phyloP scores from a whole-genome alignment of 805 yeast species.

The Candida namnaoensis region DNA sequence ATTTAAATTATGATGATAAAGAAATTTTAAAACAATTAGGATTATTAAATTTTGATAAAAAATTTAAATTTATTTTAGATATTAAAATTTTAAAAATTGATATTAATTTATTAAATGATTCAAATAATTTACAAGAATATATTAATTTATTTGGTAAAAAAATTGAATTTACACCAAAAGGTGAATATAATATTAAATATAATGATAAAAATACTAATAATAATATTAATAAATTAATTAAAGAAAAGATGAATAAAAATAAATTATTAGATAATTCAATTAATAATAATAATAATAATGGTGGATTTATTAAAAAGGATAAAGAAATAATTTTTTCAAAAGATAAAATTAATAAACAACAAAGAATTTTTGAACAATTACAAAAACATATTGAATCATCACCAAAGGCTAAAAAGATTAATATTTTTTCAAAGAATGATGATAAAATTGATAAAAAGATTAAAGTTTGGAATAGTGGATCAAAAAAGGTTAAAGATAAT shows the following conservation, averaged over 20 bases:
- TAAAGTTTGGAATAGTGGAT: too few relatives aligned
- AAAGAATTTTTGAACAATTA: conserved; percentile 2
- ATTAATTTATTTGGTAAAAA: conserved; percentile 13
- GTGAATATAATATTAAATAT: conserved; percentile 17
- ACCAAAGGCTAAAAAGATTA: conserved; percentile 6
- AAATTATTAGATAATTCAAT: too few relatives aligned
- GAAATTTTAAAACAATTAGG: conserved; percentile 23
- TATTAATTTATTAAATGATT: conserved; percentile 17
- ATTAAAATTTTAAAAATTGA: conserved; percentile 22
- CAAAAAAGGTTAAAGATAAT: too few relatives aligned
- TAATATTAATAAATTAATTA: too few relatives aligned
- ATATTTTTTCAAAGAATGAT: too few relatives aligned
- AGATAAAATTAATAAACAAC: background rate
- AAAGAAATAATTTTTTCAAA: background rate
- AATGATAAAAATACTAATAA: background rate
- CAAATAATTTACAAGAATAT: conserved; percentile 9
- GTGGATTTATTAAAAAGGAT: too few relatives aligned
- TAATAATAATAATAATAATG: background rate
- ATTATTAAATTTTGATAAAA: conserved; percentile 15
- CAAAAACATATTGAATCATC: conserved; percentile 11
- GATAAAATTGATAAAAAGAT: too few relatives aligned
- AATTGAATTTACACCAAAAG: conserved; percentile 24
- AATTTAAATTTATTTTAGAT: conserved; percentile 11
- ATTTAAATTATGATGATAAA: conserved; percentile 9
- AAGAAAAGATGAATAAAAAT: background rate